Evolutionary conservation across 257 asterid genomes (phyloP).

Genomic region (Penstemon barbatus): DNA sequence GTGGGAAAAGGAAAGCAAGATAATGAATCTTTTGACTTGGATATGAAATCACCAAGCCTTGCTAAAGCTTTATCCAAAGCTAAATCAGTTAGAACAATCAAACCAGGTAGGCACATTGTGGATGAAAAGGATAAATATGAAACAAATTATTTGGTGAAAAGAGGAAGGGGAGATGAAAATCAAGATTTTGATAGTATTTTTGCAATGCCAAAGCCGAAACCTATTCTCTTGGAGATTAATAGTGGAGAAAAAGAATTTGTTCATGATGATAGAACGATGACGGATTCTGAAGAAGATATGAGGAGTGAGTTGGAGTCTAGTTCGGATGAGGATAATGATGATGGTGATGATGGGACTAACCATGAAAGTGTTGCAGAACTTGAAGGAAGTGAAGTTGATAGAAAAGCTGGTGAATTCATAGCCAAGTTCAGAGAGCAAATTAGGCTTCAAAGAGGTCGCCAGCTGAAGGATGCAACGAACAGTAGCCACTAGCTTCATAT

Average conservation of each 20-base stretch:
- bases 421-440: slow-evolving; percentile 94
- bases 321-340: slow-evolving; percentile 38
- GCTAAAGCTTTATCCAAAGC: slow-evolving; percentile 49
- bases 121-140: slow-evolving; percentile 38
- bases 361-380: slow-evolving; percentile 46
- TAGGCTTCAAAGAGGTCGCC: slow-evolving; percentile 72
- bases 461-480: slow-evolving; percentile 31
- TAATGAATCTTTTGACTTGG: slow-evolving; percentile 34
- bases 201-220: slow-evolving; percentile 43
- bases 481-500: slow-evolving; percentile 26
- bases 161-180: slow-evolving; percentile 31
- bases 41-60: slow-evolving; percentile 37
- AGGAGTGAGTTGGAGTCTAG: slow-evolving; percentile 36
- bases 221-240: slow-evolving; percentile 32
- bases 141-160: slow-evolving; percentile 25
- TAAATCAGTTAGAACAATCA: slow-evolving; percentile 77
- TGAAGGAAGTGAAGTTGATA: slow-evolving; percentile 83
- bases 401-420: slow-evolving; percentile 92
- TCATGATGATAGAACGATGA: slow-evolving; percentile 21
- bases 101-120: slow-evolving; percentile 35
- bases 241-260: slow-evolving; percentile 33
- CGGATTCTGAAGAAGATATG: slow-evolving; percentile 33
- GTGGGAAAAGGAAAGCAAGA: slow-evolving; percentile 37
- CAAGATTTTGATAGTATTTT: slow-evolving; percentile 28
- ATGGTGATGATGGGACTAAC: slow-evolving; percentile 26